Evolutionary conservation across 768 basidiomycete species (phyloP).

Genomic region (Dioszegia crocea): DNA sequence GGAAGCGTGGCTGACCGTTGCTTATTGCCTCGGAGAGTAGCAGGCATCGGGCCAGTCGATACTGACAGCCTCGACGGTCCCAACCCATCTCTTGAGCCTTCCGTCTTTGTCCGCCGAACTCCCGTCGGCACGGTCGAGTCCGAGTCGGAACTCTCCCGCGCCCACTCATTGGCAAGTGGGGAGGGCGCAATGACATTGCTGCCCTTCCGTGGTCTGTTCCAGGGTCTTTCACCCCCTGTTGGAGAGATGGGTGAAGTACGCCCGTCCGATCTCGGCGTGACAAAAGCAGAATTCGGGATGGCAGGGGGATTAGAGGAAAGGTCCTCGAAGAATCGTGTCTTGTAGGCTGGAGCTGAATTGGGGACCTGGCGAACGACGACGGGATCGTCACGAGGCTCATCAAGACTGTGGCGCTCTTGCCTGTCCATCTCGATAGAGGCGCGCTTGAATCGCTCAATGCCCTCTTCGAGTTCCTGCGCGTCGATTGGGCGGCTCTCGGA

Average conservation of each 20-base stretch:
- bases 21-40: constrained; percentile 10
- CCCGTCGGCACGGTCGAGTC: constrained; percentile 19
- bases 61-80: constrained; percentile 8
- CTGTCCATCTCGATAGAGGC: constrained; percentile 34
- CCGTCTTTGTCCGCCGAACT: constrained; percentile 27
- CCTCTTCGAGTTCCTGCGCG: constrained; percentile 38
- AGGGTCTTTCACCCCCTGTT: background rate
- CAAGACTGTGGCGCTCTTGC: constrained; percentile 13
- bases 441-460: constrained; percentile 32
- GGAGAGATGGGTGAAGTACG: constrained; percentile 10
- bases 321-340: constrained; percentile 40
- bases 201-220: constrained; percentile 28
- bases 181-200: constrained; percentile 44
- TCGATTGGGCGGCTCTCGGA: constrained; percentile 21
- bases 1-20: constrained; percentile 42
- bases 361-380: constrained; percentile 9
- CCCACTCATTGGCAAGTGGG: constrained; percentile 45
- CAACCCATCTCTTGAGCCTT: constrained; percentile 12
- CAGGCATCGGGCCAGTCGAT: constrained; percentile 1
- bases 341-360: constrained; percentile 32
- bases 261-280: background rate
- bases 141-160: constrained; percentile 23
- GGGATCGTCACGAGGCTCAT: background rate
- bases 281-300: constrained; percentile 4
- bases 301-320: constrained; percentile 2